These are phyloP conservation scores for Elaeagnus macrophylla DNA, from an alignment of 306 rosid genomes.

Conservation along the genomic window DNA sequence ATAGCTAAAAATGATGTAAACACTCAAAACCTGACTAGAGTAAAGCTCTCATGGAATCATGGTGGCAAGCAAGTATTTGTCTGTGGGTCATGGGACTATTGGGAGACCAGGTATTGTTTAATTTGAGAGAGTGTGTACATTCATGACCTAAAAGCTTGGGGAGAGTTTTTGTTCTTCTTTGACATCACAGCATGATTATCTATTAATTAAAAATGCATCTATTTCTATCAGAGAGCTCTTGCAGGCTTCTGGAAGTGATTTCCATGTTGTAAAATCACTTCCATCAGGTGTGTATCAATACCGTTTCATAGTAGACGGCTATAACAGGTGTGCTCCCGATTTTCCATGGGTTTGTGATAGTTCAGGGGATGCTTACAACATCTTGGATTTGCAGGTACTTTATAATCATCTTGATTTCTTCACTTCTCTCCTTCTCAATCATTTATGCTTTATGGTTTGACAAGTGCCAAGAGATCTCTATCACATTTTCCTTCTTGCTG, in stretches of 20 bases:
- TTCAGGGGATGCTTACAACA: slow-evolving; percentile 51
- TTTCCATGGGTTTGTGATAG: slow-evolving; percentile 42
- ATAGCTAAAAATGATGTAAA: slow-evolving; percentile 26
- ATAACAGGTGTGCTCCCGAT: slow-evolving; percentile 59
- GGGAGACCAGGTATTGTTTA: slow-evolving; percentile 52
- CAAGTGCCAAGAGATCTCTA: too few species aligned
- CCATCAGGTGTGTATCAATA: slow-evolving; percentile 58
- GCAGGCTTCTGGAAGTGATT: slow-evolving; percentile 32
- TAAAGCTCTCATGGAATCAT: slow-evolving; percentile 62
- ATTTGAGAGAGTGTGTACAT: not conserved
- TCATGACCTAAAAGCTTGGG: not conserved
- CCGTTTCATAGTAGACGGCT: slow-evolving; percentile 73
- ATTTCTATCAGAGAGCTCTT: slow-evolving; percentile 50
- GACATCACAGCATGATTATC: slow-evolving; percentile 5
- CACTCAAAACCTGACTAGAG: slow-evolving; percentile 31
- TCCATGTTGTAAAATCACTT: slow-evolving; percentile 41
- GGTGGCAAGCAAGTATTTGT: slow-evolving; percentile 50
- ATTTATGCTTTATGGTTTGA: not conserved
- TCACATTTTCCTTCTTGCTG: too few species aligned
- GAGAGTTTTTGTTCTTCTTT: not conserved
- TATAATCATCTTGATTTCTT: not conserved
- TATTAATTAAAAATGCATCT: slow-evolving; percentile 10
- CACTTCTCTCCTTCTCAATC: not conserved
- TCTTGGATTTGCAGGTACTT: slow-evolving; percentile 75
- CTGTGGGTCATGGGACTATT: slow-evolving; percentile 84